phyloP scores from a whole-genome alignment of 345 rosid genomes.

The Brassica carinata region DNA sequence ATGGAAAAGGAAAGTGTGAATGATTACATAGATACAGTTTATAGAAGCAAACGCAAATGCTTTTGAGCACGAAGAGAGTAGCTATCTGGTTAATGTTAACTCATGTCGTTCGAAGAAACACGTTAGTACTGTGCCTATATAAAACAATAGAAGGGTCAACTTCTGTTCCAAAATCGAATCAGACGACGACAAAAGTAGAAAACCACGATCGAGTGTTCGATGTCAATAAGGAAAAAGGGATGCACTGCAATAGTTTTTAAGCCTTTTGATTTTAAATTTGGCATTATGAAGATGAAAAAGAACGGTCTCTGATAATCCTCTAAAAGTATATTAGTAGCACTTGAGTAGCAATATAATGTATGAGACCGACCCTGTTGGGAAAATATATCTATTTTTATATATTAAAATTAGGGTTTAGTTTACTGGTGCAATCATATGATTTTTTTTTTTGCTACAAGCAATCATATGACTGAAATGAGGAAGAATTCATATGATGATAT shows the following conservation, averaged over 20 bases:
- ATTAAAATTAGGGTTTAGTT: background rate
- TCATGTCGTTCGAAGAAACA: constrained; percentile 34
- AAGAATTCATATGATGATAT: background rate
- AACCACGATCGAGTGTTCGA: constrained; percentile 23
- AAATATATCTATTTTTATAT: background rate
- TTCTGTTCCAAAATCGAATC: constrained; percentile 32
- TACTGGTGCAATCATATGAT: constrained; percentile 13
- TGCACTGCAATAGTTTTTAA: constrained; percentile 13
- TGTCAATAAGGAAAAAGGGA: constrained; percentile 26
- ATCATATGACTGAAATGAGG: background rate
- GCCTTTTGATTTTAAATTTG: constrained; percentile 19
- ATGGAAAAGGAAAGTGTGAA: constrained; percentile 32
- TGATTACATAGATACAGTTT: constrained; percentile 20
- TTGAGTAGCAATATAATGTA: constrained; percentile 19
- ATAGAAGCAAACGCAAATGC: constrained; percentile 23
- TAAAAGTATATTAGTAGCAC: constrained; percentile 16
- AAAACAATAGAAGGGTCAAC: constrained; percentile 45
- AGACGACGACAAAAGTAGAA: constrained; percentile 38
- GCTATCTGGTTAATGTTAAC: constrained; percentile 29
- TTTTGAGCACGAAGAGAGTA: constrained; percentile 30
- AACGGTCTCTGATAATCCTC: constrained; percentile 32
- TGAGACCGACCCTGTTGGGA: constrained; percentile 27
- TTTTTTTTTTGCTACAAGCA: too few species aligned
- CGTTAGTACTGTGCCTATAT: constrained; percentile 2
- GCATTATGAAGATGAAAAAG: constrained; percentile 32